phyloP scores from a whole-genome alignment of 148 eudicot species.

The Arctostaphylos glauca region DNA sequence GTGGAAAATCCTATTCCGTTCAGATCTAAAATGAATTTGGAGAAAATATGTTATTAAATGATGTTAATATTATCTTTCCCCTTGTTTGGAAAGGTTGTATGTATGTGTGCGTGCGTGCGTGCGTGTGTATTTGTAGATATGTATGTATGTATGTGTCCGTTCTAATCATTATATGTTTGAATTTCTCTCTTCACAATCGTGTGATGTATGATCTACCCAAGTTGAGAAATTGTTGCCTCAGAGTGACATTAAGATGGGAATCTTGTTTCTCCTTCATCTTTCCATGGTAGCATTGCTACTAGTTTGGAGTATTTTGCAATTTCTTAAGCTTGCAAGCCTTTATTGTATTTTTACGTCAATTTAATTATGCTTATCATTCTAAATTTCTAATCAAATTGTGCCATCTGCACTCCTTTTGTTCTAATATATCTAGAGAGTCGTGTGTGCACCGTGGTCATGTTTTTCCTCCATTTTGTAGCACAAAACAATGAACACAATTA shows the following conservation, averaged over 20 bases:
- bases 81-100: too few relatives aligned
- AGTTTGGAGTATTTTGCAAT: not conserved
- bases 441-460: not conserved
- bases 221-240: not conserved
- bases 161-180: not conserved
- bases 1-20: too few relatives aligned
- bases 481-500: not conserved
- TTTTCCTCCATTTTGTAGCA: not conserved
- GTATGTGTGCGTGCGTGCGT: not conserved
- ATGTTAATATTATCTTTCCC: too few relatives aligned
- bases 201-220: conserved; percentile 3
- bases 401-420: not conserved
- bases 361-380: not conserved
- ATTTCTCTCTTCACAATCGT: conserved; percentile 2
- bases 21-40: too few relatives aligned
- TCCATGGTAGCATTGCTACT: not conserved
- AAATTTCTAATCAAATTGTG: not conserved
- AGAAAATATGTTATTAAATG: too few relatives aligned
- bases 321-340: not conserved
- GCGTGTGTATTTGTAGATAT: not conserved
- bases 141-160: not conserved
- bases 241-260: not conserved
- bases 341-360: not conserved
- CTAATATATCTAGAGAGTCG: not conserved
- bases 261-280: not conserved